Percentiles rank a stretch among this genome's conserved stretches.
Evolutionary conservation across 176 grass and related monocot species (phyloP).

Genomic region (Lolium rigidum): DNA sequence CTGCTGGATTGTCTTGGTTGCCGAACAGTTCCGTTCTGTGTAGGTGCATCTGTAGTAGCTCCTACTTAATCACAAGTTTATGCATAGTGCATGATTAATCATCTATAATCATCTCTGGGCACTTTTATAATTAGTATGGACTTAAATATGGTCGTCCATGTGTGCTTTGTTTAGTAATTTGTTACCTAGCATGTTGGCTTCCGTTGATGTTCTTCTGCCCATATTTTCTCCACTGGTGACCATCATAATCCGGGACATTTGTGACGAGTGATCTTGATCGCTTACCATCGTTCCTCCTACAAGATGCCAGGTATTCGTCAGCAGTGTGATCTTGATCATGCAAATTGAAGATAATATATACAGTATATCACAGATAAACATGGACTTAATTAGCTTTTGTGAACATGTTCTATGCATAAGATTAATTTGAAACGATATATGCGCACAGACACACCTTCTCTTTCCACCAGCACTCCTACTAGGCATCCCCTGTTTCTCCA

Average conservation of each 20-base stretch:
- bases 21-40: constrained; percentile 45
- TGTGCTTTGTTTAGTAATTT: background rate
- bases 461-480: background rate
- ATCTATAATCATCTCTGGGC: too few relatives aligned
- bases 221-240: constrained; percentile 61
- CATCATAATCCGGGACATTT: constrained; percentile 46
- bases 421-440: too few relatives aligned
- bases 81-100: background rate
- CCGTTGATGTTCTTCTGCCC: constrained; percentile 56
- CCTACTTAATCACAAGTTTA: constrained; percentile 36
- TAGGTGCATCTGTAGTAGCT: constrained; percentile 60
- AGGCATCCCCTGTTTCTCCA: background rate
- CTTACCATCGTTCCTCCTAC: constrained; percentile 14
- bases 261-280: constrained; percentile 29
- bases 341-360: background rate
- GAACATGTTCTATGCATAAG: too few relatives aligned
- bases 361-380: background rate
- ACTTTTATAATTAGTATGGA: too few relatives aligned
- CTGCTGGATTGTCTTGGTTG: constrained; percentile 62
- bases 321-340: background rate
- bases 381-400: background rate
- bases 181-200: constrained; percentile 44
- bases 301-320: background rate
- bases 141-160: too few relatives aligned
- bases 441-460: background rate